Evolutionary conservation across 2,329 filamentous ascomycete genomes (phyloP), one percentile per base, ranked within the genome.

Genomic region (Colletotrichum acutatum): DNA sequence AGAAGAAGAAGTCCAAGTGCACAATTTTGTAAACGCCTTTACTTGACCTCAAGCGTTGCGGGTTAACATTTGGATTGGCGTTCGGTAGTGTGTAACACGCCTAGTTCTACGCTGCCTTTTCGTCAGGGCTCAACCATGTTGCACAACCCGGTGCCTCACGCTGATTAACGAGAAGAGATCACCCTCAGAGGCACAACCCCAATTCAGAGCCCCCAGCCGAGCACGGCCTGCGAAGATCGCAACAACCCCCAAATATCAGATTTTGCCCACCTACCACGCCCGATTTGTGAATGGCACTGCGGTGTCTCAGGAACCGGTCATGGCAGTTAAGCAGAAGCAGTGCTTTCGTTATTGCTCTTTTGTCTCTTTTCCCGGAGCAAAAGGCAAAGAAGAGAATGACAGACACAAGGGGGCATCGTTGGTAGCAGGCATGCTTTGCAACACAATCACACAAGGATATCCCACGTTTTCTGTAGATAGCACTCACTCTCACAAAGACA

Each of bases 1-100:
- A 91, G 86, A 83, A 86, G 79, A 92, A 92, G 86, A 90, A 89
- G 82, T 84, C 85, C 76, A 93, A 92, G 86, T 94, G 92, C 86
- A 88, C 88, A 59, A 91, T 94, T 79, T 87, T 94, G 82, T 94
- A 89, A 83, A 81, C 42, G 46, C 32, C 30, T 64, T 75, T 62
- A 22, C 60, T 68, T 52, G 37, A 72, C 37, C 24, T 59, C 32
- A 42, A 56, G 64, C 65, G 56, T 68, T 67, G 42, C 46, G 54
- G 72, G 49, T 66, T 66, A 37, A 74, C 49, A 72, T 58, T 72
- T 52, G 42, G 62, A 72, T 53, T 34, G 65, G 74, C 68, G 64
- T 62, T 54, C 42, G n/a, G 68, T 28, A 60, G 60, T 71, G 71
- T 54, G 61, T 73, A 57, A 66, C 52, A 66, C 24, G 37, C 28